These are phyloP conservation scores for Aschersonia sp. DNA, from an alignment of 2,329 filamentous ascomycete species.

Conservation along the genomic window DNA sequence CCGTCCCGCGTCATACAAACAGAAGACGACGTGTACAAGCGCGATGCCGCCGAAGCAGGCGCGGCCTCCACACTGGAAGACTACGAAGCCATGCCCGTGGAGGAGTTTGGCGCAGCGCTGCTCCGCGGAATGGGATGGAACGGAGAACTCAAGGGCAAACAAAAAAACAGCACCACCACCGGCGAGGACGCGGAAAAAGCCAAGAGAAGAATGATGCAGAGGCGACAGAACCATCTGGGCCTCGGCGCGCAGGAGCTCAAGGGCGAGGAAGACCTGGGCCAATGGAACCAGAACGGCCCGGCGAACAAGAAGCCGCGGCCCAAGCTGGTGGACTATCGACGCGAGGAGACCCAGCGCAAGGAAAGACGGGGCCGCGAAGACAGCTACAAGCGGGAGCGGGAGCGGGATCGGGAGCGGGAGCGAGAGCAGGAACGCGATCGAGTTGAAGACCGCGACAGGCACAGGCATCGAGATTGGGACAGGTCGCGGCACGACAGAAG, in stretches of 20 bases:
- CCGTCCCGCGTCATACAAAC: constrained; percentile 14
- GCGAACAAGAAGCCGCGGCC: constrained; percentile 35
- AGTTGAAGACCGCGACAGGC: constrained; percentile 6
- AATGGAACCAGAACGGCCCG: constrained; percentile 53
- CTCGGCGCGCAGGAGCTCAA: constrained; percentile 77
- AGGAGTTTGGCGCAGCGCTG: constrained; percentile 85
- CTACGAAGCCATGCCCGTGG: constrained; percentile 79
- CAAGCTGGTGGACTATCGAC: constrained; percentile 34
- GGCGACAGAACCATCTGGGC: constrained; percentile 68
- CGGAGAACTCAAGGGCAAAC: constrained; percentile 29
- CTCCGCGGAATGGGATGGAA: constrained; percentile 95
- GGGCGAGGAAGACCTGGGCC: constrained; percentile 57
- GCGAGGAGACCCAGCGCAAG: constrained; percentile 27
- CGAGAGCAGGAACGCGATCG: constrained; percentile 21
- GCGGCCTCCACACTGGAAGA: constrained; percentile 66
- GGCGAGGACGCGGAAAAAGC: constrained; percentile 4
- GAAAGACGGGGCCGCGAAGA: constrained; percentile 26
- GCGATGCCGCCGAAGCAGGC: constrained; percentile 58
- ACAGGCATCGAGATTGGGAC: constrained; percentile 8
- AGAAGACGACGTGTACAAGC: constrained; percentile 55
- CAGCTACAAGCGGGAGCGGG: constrained; percentile 32
- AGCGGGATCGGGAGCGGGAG: constrained; percentile 26
- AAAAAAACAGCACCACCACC: too few species aligned
- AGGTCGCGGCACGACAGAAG: constrained; percentile 1
- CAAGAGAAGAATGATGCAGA: constrained; percentile 47